Base-by-base conservation (phyloP, 768 basidiomycete genomes). In the Piloderma croceum region DNA sequence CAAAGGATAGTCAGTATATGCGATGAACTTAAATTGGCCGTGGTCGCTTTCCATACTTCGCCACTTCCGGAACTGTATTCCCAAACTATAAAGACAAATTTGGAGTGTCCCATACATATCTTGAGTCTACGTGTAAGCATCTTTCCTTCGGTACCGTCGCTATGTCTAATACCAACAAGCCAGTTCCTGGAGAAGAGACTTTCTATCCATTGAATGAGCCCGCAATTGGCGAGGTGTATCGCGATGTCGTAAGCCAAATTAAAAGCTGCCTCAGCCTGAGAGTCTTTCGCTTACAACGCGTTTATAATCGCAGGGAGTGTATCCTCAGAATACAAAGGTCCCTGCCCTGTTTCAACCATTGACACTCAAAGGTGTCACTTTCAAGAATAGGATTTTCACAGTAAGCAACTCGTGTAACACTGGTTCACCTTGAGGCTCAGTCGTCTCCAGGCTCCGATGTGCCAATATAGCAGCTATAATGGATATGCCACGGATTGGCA, bases 401-500 rank as follows among this genome's bases (percentile, higher is more conserved):
- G 81, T 79, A 51, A 25, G 71, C 59, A 20, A 21, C 17, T 12
- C 24, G 9, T 23, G 36, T 7, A 20, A 22, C 9, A 22, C 2
- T 34, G 7, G 15, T n/a, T 38, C 13, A n/a, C 35, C 34, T 31
- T 20, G 12, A 21, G 18, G 11, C 10, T 42, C 15, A 32, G 12
- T 33, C 20, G 21, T 37, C 32, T 34, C 7, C 45, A 81, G 80
- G 65, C 83, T 9, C 84, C 83, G 2, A 89, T 90, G 87, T 90
- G 88, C 57, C 80, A 83, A 59, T 91, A 90, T 62, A 83, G 80
- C 42, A 69, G 79, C 7, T 74, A 83, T 33, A 63, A 80, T 38
- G 88, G 88, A 0, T 78, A 84, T 50, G 77, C 79, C 3, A 88
- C 87, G 1, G 83, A 89, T 46, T 90, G 82, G 79, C 90, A 91